Conservation (phyloP, 2,329 filamentous ascomycete genomes). For the Didymella sp. region DNA sequence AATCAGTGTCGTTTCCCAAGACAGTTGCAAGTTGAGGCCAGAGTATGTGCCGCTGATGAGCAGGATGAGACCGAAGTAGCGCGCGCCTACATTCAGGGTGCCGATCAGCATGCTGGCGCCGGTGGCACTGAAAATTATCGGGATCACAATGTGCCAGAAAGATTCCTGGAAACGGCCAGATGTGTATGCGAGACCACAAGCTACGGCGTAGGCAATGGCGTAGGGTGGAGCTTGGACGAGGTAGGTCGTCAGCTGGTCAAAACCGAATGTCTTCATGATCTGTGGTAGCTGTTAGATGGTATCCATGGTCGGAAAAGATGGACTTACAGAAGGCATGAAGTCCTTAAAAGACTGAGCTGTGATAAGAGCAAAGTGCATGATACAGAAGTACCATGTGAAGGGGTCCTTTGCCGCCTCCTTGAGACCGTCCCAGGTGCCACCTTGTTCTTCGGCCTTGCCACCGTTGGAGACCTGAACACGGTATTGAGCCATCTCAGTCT, state of each 20-base stretch:
- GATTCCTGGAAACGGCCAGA: constrained; percentile 41
- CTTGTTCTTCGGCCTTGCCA: constrained; percentile 49
- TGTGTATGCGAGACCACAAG: constrained; percentile 35
- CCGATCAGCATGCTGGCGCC: constrained; percentile 39
- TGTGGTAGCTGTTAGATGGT: neutral
- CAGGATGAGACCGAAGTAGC: constrained; percentile 20
- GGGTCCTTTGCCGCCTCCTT: constrained; percentile 49
- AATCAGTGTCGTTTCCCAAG: constrained; percentile 54
- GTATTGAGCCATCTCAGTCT: constrained; percentile 38
- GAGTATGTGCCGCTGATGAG: constrained; percentile 50
- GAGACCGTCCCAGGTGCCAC: constrained; percentile 50
- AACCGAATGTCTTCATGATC: constrained; percentile 33
- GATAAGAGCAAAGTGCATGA: constrained; percentile 51
- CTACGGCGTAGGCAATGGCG: constrained; percentile 38
- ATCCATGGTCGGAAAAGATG: neutral
- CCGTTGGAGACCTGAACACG: constrained; percentile 40
- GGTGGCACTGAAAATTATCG: constrained; percentile 30
- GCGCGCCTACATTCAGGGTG: constrained; percentile 36
- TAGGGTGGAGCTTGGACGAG: constrained; percentile 54
- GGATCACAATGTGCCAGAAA: constrained; percentile 38
- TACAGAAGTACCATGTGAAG: constrained; percentile 52
- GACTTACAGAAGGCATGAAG: constrained; percentile 41
- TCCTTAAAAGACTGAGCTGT: constrained; percentile 45
- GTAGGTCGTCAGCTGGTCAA: constrained; percentile 42
- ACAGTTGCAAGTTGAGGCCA: constrained; percentile 52